Conservation (phyloP, 2,329 filamentous ascomycete species). For the Dactylonectria macrodidyma region DNA sequence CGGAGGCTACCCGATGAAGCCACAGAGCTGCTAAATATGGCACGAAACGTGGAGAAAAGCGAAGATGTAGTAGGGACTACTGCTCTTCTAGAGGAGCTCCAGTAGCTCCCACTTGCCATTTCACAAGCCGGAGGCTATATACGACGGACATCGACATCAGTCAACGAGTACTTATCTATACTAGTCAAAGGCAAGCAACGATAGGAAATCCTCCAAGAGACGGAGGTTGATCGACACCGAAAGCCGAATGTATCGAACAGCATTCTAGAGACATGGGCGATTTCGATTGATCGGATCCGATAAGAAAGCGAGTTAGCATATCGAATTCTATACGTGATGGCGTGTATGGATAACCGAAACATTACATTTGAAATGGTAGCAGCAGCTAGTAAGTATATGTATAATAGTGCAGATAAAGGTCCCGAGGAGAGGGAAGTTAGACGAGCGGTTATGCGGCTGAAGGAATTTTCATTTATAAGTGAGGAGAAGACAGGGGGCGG, state of each 20-base stretch:
- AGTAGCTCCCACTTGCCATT: conserved; percentile 51
- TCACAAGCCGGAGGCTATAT: conserved; percentile 53
- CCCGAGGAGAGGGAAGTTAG: conserved; percentile 17
- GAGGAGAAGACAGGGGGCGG: conserved; percentile 15
- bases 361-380: conserved; percentile 49
- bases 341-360: conserved; percentile 52
- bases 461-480: conserved; percentile 53
- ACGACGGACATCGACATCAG: conserved; percentile 42
- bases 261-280: conserved; percentile 52
- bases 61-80: no score
- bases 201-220: conserved; percentile 42
- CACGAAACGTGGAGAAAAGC: background rate
- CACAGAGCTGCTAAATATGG: conserved; percentile 17
- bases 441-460: conserved; percentile 46
- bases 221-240: conserved; percentile 48
- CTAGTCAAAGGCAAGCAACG: conserved; percentile 42
- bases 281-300: conserved; percentile 51
- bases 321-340: conserved; percentile 49
- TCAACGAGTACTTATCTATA: conserved; percentile 45
- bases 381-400: conserved; percentile 26
- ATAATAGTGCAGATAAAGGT: background rate
- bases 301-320: conserved; percentile 47
- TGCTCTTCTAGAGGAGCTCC: conserved; percentile 43
- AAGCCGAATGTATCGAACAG: conserved; percentile 49
- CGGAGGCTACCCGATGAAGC: background rate